Evolutionary conservation across 805 yeast species (phyloP), one percentile per base, ranked within the genome.

Genomic region (Starmerella davenportii): DNA sequence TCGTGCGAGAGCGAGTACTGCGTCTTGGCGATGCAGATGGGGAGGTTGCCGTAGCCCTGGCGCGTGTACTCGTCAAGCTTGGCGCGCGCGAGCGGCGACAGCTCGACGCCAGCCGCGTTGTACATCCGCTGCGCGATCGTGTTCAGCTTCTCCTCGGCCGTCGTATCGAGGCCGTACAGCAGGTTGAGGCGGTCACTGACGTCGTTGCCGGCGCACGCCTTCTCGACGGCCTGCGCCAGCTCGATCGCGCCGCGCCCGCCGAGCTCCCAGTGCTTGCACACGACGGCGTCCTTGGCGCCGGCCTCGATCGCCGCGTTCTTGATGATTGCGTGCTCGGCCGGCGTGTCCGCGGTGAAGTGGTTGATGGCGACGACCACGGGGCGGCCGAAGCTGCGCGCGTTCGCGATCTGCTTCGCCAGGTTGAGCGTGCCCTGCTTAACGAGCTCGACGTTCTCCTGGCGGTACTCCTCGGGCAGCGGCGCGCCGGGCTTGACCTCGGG

Each of bases 361-460:
- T 87, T 87, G 60, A 87, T 79, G 30, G 95, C 95, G 44, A 87
- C 95, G 42, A 87, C 82, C 29, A 87, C 95, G 17, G 94, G 95
- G 35, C 80, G 72, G 45, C 92, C 87, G 58, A 77, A 87, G 51
- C 69, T 71, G 53, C 70, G 75, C 38, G 87, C 87, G 57, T 87
- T 87, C 45, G 70, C 64, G 51, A 87, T 87, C 56, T 87, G 96
- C 62, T 87, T 87, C 46, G 76, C 79, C 60, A 87, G 66, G 64
- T 87, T 87, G 43, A 80, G 74, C 58, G 87, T 77, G 38, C 96
- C 96, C 39, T 67, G 66, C 40, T 70, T 66, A 49, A 87, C 71
- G 54, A 75, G 67, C 28, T 77, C 93, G 40, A 79, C 70, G 59
- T 84, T 77, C 63, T 85, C 95, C 45, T 72, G 67, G 33, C 71